phyloP scores from a whole-genome alignment of 1,284 basidiomycete species.

The Tranzscheliella williamsii region DNA sequence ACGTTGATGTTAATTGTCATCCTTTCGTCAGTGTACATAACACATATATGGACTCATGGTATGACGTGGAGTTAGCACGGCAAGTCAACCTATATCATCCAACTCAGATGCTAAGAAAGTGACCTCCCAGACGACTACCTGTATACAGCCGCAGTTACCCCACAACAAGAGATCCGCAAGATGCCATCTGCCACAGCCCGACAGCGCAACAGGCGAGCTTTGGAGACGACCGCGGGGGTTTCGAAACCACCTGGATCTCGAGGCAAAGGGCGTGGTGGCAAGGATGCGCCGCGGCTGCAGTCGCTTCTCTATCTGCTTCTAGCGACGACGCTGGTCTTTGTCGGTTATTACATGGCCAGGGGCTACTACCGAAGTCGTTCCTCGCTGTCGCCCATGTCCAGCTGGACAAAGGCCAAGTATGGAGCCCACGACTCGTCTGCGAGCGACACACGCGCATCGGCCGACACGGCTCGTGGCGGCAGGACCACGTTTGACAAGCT shows the following conservation, averaged over 20 bases:
- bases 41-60: too few species aligned
- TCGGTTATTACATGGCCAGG: constrained; percentile 24
- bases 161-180: too few species aligned
- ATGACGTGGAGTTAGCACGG: too few species aligned
- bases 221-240: constrained; percentile 20
- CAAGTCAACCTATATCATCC: too few species aligned
- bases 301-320: constrained; percentile 26
- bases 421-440: constrained; percentile 6
- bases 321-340: constrained; percentile 16
- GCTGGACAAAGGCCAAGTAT: constrained; percentile 33
- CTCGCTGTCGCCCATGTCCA: constrained; percentile 15
- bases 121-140: too few species aligned
- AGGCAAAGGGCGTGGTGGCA: constrained; percentile 5
- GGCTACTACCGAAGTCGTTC: constrained; percentile 25
- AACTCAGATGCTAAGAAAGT: too few species aligned
- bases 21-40: too few species aligned
- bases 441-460: too few species aligned
- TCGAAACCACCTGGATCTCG: constrained; percentile 4
- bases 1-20: too few species aligned
- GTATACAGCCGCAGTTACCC: too few species aligned
- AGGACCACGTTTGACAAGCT: constrained; percentile 28
- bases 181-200: constrained; percentile 33
- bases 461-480: too few species aligned
- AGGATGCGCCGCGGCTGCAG: constrained; percentile 11
- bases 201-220: constrained; percentile 35